phyloP scores from a whole-genome alignment of 2,329 filamentous ascomycete genomes.

The Fonsecaea multimorphosa region DNA sequence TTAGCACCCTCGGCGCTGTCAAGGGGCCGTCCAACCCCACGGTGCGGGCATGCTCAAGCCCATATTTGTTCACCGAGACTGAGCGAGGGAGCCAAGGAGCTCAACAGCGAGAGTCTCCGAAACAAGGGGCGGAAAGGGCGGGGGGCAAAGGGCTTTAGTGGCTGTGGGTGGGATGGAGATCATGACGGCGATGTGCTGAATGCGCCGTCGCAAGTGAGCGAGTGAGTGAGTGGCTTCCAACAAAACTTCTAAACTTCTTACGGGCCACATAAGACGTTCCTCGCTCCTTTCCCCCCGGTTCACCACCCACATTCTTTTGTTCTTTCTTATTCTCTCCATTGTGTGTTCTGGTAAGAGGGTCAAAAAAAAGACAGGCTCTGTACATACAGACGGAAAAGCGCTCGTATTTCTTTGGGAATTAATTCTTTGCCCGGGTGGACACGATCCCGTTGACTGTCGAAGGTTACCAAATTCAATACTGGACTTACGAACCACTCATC shows the following conservation, averaged over 20 bases:
- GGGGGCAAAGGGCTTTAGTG: no score
- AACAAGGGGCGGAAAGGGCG: neutral
- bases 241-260: slow-evolving; percentile 4
- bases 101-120: neutral
- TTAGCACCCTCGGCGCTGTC: slow-evolving; percentile 2
- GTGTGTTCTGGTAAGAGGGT: neutral
- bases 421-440: neutral
- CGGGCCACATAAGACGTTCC: neutral
- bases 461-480: neutral
- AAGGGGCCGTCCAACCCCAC: slow-evolving; percentile 9
- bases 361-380: neutral
- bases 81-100: no score
- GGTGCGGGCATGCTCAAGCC: neutral
- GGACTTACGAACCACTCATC: slow-evolving; percentile 6
- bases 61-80: neutral
- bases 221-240: slow-evolving; percentile 1
- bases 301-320: slow-evolving; percentile 4
- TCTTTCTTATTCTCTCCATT: slow-evolving; percentile 1
- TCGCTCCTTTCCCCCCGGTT: neutral
- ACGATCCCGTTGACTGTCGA: neutral
- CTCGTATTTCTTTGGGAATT: neutral
- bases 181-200: slow-evolving; percentile 2
- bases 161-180: neutral
- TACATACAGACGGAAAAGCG: neutral
- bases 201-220: neutral